Percentiles rank a stretch among this genome's conserved stretches.
Conservation (phyloP, 768 basidiomycete species). For the Lentinus brumalis region DNA sequence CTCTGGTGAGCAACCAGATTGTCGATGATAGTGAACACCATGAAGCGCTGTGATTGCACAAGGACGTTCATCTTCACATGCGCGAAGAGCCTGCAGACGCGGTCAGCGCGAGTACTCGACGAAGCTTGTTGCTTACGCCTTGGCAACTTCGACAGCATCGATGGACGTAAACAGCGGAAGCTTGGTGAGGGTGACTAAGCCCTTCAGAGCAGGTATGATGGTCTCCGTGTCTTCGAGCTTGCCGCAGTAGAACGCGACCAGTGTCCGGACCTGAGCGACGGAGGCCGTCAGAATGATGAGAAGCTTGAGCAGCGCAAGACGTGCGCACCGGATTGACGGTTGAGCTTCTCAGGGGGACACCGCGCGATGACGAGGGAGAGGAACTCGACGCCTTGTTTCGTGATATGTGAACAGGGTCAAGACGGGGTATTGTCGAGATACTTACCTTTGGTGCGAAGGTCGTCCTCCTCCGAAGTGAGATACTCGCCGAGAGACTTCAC, state of each 20-base stretch:
- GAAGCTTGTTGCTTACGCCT: slow-evolving; percentile 51
- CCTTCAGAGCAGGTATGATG: slow-evolving; percentile 78
- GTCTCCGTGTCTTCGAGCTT: slow-evolving; percentile 88
- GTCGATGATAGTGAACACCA: slow-evolving; percentile 82
- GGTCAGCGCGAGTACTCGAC: not conserved
- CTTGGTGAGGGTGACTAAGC: slow-evolving; percentile 65
- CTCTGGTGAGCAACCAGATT: slow-evolving; percentile 71
- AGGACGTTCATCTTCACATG: slow-evolving; percentile 83
- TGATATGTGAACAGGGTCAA: not conserved
- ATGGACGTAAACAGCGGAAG: slow-evolving; percentile 62
- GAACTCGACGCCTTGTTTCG: slow-evolving; percentile 75
- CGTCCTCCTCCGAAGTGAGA: slow-evolving; percentile 84
- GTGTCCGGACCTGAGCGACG: slow-evolving; percentile 64
- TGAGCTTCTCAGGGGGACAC: slow-evolving; percentile 65
- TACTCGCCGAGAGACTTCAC: slow-evolving; percentile 89
- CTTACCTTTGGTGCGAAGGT: slow-evolving; percentile 76
- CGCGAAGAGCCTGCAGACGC: slow-evolving; percentile 59
- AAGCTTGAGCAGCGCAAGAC: not conserved
- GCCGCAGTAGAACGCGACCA: slow-evolving; percentile 79
- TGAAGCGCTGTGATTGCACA: slow-evolving; percentile 79
- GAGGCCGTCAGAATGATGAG: slow-evolving; percentile 11
- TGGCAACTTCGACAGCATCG: slow-evolving; percentile 62
- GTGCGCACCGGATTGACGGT: slow-evolving; percentile 76
- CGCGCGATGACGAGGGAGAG: slow-evolving; percentile 69
- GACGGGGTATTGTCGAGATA: not conserved